phyloP scores from a whole-genome alignment of 352 stramenopile species.

The Phytophthora pinifolia region DNA sequence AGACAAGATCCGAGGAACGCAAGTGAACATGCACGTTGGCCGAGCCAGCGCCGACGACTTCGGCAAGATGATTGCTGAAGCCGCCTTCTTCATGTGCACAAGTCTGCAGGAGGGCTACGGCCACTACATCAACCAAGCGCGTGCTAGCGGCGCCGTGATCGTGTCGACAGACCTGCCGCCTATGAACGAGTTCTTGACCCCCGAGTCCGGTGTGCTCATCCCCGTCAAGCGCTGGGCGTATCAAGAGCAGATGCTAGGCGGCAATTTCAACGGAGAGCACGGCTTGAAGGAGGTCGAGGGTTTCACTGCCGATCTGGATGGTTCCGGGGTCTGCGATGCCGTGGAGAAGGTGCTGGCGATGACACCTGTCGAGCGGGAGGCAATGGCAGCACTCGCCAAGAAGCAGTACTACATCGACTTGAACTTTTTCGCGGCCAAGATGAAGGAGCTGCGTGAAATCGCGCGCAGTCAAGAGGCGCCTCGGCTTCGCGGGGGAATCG shows the following conservation, averaged over 20 bases:
- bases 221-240: slow-evolving; percentile 24
- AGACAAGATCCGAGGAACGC: slow-evolving; percentile 21
- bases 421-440: slow-evolving; percentile 64
- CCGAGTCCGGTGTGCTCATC: slow-evolving; percentile 47
- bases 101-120: slow-evolving; percentile 64
- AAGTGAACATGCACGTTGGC: slow-evolving; percentile 43
- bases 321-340: slow-evolving; percentile 44
- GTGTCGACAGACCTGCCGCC: slow-evolving; percentile 53
- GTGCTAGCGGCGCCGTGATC: slow-evolving; percentile 43
- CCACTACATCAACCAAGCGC: slow-evolving; percentile 77
- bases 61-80: slow-evolving; percentile 51
- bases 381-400: slow-evolving; percentile 41
- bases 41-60: slow-evolving; percentile 38
- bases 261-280: slow-evolving; percentile 48
- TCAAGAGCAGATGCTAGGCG: slow-evolving; percentile 53
- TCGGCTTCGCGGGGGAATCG: slow-evolving; percentile 19
- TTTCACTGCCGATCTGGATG: slow-evolving; percentile 40
- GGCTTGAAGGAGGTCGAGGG: slow-evolving; percentile 47
- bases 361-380: slow-evolving; percentile 41
- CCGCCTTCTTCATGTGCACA: slow-evolving; percentile 61
- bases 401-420: slow-evolving; percentile 68
- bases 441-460: slow-evolving; percentile 46
- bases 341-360: slow-evolving; percentile 58
- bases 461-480: slow-evolving; percentile 18
- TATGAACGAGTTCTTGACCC: slow-evolving; percentile 68